Evolutionary conservation across 148 eudicot species (phyloP).

Genomic region (Dianthus caryophyllus): DNA sequence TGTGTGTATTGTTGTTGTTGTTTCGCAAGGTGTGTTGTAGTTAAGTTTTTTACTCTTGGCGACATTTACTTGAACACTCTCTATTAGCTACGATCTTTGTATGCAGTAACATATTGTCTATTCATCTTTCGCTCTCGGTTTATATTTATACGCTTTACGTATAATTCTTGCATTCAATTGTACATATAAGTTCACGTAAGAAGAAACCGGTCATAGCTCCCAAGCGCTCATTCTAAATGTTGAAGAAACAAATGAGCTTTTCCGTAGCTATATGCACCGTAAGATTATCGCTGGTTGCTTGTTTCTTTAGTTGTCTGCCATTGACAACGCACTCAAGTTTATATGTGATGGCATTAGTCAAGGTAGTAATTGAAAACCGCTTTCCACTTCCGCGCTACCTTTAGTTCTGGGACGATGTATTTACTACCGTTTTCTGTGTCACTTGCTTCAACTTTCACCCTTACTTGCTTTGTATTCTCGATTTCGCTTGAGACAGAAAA

Average conservation of each 20-base stretch:
- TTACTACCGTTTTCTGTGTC: background rate
- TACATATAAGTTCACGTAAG: slow-evolving; percentile 63
- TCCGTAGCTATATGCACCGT: slow-evolving; percentile 72
- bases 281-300: background rate
- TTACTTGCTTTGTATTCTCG: slow-evolving; percentile 2
- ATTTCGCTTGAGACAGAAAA: background rate
- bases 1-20: background rate
- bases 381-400: no score
- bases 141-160: no score
- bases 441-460: background rate
- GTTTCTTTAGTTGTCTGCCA: slow-evolving; percentile 2
- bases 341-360: background rate
- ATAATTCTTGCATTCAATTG: no score
- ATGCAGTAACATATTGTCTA: background rate
- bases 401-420: background rate
- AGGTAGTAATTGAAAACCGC: no score
- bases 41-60: background rate
- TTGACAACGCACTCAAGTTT: background rate
- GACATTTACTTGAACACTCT: background rate
- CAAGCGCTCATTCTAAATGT: slow-evolving; percentile 60
- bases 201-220: slow-evolving; percentile 71
- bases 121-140: no score
- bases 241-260: slow-evolving; percentile 67
- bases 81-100: background rate
- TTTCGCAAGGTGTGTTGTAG: no score